Base-by-base conservation (phyloP, 202 grass and related monocot genomes). In the Tripidium arundinaceum region DNA sequence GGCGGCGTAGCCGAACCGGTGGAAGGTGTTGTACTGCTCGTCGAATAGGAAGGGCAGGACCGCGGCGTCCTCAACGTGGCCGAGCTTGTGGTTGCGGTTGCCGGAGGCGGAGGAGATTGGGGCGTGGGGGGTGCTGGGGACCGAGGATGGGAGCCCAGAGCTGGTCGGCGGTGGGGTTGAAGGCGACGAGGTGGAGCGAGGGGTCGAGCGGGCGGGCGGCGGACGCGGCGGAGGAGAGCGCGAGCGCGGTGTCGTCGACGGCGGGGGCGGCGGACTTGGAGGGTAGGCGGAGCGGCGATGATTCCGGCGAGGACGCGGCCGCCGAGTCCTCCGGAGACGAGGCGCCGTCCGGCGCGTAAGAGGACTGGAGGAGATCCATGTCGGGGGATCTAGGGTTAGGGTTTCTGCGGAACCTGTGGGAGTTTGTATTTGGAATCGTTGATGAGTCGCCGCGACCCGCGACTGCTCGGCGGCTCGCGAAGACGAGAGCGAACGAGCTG, bases 1-100 rank as follows among this genome's bases (percentile, higher is more conserved):
- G 10, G 92, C 33, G 45, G 96, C 92, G 79, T 99, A 99, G 73
- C 96, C 92, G 63, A 91, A 95, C 7, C 89, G 85, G 64, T 99
- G 96, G 62, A 95, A 99, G 69, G 96, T 99, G 84, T 95, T 99
- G 55, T 95, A 99, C 74, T 99, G 90, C 77, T 99, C 96, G 39
- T 99, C 96, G 77, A 98, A 98, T 50, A 95, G 92, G 86, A 98
- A 98, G n/a, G 92, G 92, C 72, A 95, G 86, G 25, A 99, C 71
- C 0, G 88, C 62, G 43, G 96, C 92, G 65, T 95, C 92, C 86
- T 99, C 96, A 24, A 99, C 92, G 79, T 93, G 93, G 19, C 92
- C 92, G 68, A 99, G 88, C 84, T 99, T 99, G 85, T 99, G 96
- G 90, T 99, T 99, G 65, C 92, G 90, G 79, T 95, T 86, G 71